Conservation (phyloP, 495 filamentous ascomycete species). For the Amniculicola lignicola region DNA sequence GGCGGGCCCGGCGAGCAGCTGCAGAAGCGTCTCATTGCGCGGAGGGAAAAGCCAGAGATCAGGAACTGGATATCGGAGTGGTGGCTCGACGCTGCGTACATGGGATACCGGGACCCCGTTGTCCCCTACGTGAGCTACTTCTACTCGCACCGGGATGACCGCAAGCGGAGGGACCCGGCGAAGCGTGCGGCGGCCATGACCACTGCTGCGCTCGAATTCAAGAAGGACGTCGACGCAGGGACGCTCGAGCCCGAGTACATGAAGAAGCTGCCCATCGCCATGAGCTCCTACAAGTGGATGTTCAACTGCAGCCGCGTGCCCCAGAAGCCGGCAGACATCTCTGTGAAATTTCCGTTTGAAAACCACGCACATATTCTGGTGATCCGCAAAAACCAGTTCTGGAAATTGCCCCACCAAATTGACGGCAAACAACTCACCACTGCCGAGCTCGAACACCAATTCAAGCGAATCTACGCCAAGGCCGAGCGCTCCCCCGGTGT, state of each 20-base stretch:
- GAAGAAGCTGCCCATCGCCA: constrained; percentile 90
- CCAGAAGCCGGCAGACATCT: constrained; percentile 75
- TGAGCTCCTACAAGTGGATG: constrained; percentile 98
- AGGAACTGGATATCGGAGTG: constrained; percentile 97
- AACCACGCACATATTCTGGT: constrained; percentile 83
- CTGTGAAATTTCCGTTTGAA: constrained; percentile 70
- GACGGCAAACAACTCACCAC: constrained; percentile 80
- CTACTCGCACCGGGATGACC: constrained; percentile 95
- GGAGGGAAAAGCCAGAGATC: constrained; percentile 74
- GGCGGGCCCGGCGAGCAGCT: constrained; percentile 78
- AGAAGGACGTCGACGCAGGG: constrained; percentile 79
- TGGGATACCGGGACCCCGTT: constrained; percentile 90
- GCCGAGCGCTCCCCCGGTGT: constrained; percentile 69
- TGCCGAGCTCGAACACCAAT: constrained; percentile 82
- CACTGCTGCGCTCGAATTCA: constrained; percentile 84
- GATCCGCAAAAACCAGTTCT: constrained; percentile 94
- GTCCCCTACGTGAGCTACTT: constrained; percentile 99
- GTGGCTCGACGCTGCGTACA: constrained; percentile 95
- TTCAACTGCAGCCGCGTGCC: constrained; percentile 92
- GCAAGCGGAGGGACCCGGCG: constrained; percentile 77
- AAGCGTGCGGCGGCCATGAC: constrained; percentile 91
- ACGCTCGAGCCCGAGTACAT: constrained; percentile 96
- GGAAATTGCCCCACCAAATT: constrained; percentile 75
- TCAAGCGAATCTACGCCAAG: constrained; percentile 76
- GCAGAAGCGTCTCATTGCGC: constrained; percentile 81